Evolutionary conservation across 2,329 filamentous ascomycete species (phyloP).

Genomic region (Trichoderma sp.): DNA sequence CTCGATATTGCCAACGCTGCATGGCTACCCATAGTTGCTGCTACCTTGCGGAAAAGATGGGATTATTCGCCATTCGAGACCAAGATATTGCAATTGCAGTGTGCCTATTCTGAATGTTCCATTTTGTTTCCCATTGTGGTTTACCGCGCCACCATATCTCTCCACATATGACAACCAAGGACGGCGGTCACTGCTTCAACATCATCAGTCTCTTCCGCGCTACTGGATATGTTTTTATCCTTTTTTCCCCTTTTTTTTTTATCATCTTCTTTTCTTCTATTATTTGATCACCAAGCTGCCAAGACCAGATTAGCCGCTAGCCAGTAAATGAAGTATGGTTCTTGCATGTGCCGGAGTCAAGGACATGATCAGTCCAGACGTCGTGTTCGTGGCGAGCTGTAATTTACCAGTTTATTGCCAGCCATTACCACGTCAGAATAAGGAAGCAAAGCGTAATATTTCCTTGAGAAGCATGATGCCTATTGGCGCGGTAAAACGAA

Average conservation of each 20-base stretch:
- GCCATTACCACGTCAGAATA: conserved; percentile 10
- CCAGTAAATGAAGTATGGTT: background rate
- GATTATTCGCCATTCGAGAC: background rate
- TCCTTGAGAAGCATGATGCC: background rate
- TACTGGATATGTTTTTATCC: background rate
- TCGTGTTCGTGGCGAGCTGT: conserved; percentile 4
- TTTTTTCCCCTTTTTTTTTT: background rate
- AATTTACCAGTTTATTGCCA: background rate
- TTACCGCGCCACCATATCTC: background rate
- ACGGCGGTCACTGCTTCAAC: background rate
- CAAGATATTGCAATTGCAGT: conserved; percentile 3
- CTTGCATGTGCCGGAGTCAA: conserved; percentile 5
- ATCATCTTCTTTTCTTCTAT: background rate
- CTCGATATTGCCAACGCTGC: background rate
- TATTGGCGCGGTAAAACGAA: conserved; percentile 9
- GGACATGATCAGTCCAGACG: background rate
- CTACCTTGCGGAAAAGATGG: conserved; percentile 6
- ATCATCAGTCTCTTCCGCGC: background rate
- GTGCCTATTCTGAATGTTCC: background rate
- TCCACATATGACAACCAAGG: background rate
- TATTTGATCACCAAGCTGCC: background rate
- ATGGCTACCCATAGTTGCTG: background rate
- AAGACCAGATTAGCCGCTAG: conserved; percentile 26
- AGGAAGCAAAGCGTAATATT: background rate
- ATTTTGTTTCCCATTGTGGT: background rate